Percentiles rank a stretch among this genome's conserved stretches.
Conservation (phyloP, 176 grass and related monocot species). For the Lolium perenne region DNA sequence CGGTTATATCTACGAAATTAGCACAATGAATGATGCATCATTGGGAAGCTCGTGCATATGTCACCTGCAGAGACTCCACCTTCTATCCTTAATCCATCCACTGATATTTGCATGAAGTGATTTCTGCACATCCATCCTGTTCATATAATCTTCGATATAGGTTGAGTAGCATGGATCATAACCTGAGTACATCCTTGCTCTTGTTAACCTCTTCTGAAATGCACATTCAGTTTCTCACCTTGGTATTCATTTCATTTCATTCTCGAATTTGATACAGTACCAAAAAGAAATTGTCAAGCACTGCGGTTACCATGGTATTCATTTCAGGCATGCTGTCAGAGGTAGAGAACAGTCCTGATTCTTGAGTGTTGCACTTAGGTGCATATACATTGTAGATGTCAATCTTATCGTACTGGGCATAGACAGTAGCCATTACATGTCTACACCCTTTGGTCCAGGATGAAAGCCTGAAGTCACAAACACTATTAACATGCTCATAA, state of each 20-base stretch:
- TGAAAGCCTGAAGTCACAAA: slow-evolving; percentile 70
- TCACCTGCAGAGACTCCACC: slow-evolving; percentile 80
- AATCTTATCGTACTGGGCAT: slow-evolving; percentile 56
- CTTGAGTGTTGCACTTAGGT: slow-evolving; percentile 71
- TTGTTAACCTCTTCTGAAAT: slow-evolving; percentile 47
- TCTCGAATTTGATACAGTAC: slow-evolving; percentile 13
- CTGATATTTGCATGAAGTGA: slow-evolving; percentile 71
- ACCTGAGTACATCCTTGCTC: slow-evolving; percentile 65
- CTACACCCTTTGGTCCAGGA: slow-evolving; percentile 51
- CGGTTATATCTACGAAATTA: background rate
- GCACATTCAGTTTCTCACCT: slow-evolving; percentile 7
- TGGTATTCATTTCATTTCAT: background rate
- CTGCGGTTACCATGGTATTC: slow-evolving; percentile 28
- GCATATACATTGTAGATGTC: slow-evolving; percentile 95
- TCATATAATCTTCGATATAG: slow-evolving; percentile 75
- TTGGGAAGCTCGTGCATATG: background rate
- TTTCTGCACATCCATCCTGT: slow-evolving; percentile 73
- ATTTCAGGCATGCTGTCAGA: slow-evolving; percentile 14
- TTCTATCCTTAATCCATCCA: slow-evolving; percentile 58
- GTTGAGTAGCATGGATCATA: slow-evolving; percentile 76
- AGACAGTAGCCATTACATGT: slow-evolving; percentile 56
- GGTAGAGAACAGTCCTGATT: slow-evolving; percentile 40
- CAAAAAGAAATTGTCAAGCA: background rate
- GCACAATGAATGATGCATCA: background rate
- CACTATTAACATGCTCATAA: slow-evolving; percentile 54